A percentile compares a stretch with the other conserved stretches of the same genome.
Conservation (phyloP, 163 green algal genomes). For the Scenedesmus sp. region DNA sequence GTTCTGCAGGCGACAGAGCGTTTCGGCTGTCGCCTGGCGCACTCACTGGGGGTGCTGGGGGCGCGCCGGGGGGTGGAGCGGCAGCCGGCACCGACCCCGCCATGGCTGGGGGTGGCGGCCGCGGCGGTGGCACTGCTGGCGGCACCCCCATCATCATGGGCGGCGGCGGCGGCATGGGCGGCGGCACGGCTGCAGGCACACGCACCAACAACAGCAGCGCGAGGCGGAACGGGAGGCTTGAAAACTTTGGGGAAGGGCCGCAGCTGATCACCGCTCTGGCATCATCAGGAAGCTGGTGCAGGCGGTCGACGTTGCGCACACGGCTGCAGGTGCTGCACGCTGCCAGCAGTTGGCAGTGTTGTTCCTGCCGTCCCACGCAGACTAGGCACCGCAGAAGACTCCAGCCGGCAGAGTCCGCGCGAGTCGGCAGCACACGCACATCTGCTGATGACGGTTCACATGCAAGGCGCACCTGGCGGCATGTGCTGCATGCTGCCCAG, state of each 20-base stretch:
- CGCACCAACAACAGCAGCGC: no score
- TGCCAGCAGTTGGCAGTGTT: no score
- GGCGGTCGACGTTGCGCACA: not conserved
- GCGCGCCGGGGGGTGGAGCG: constrained; percentile 13
- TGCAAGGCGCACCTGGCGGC: constrained; percentile 1
- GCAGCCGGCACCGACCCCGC: not conserved
- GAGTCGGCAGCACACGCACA: not conserved
- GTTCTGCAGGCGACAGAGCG: no score
- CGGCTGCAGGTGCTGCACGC: not conserved
- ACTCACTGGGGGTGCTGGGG: constrained; percentile 20
- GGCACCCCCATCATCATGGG: not conserved
- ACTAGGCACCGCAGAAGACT: not conserved
- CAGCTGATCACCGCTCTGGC: not conserved
- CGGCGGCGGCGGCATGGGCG: not conserved
- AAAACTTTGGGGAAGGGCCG: not conserved
- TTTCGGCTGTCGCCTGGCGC: not conserved
- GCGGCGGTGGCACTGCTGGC: not conserved
- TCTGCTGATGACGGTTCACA: not conserved
- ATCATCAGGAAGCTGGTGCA: no score
- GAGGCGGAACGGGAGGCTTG: no score
- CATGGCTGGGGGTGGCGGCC: not conserved
- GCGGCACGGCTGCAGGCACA: constrained; percentile 9
- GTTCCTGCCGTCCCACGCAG: no score
- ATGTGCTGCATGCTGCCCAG: constrained; percentile 33
- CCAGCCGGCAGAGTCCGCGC: no score